A percentile compares a stretch with the other conserved stretches of the same genome.
These are phyloP conservation scores for Yarrowia deformans DNA, from an alignment of 805 yeast species.

Conservation along the genomic window DNA sequence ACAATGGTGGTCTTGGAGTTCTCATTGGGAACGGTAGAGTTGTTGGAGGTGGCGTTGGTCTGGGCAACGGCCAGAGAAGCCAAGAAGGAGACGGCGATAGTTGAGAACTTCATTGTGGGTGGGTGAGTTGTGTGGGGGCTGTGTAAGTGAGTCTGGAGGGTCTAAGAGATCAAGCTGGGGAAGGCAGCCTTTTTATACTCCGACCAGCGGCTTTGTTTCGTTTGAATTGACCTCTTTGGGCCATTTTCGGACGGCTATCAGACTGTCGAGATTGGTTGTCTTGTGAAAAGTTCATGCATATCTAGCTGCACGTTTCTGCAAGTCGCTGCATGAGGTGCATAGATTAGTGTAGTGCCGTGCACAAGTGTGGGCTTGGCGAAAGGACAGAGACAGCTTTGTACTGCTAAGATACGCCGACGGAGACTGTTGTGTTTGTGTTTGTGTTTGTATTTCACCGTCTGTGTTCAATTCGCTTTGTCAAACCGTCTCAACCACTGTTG, in stretches of 20 bases:
- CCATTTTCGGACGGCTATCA: neutral
- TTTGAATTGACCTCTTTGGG: neutral
- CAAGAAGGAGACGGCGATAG: neutral
- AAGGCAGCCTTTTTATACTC: neutral
- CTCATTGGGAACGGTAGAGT: constrained; percentile 18
- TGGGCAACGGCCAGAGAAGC: constrained; percentile 20
- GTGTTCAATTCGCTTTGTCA: too few relatives aligned
- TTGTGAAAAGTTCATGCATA: too few relatives aligned
- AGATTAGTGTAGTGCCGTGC: constrained; percentile 36
- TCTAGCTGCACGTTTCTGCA: constrained; percentile 9
- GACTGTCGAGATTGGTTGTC: too few relatives aligned
- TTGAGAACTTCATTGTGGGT: constrained; percentile 20
- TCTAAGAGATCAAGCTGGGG: neutral
- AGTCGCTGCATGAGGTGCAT: constrained; percentile 12
- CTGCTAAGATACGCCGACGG: too few relatives aligned
- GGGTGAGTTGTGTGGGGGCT: neutral
- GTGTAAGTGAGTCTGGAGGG: too few relatives aligned
- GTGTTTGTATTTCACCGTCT: too few relatives aligned
- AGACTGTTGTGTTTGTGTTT: too few relatives aligned
- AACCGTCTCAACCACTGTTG: too few relatives aligned
- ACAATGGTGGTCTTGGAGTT: constrained; percentile 51
- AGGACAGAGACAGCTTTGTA: too few relatives aligned
- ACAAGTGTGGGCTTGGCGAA: neutral
- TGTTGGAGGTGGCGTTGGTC: constrained; percentile 15
- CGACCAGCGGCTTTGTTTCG: neutral